A percentile compares a stretch with the other conserved stretches of the same genome.
phyloP scores from a whole-genome alignment of 768 basidiomycete genomes.

The Cystobasidium ongulense region DNA sequence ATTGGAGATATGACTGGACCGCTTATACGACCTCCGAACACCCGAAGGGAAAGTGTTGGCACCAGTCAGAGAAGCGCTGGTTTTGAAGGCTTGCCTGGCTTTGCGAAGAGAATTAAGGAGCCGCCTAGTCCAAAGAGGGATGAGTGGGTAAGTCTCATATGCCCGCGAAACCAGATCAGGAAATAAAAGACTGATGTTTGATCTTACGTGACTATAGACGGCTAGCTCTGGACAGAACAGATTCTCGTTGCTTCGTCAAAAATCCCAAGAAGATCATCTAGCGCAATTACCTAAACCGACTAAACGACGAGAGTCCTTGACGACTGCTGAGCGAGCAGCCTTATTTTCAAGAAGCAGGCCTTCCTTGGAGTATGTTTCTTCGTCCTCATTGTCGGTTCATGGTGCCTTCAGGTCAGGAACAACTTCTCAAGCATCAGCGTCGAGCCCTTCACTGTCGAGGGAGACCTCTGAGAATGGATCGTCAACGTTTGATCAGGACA shows the following conservation, averaged over 20 bases:
- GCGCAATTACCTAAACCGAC: slow-evolving; percentile 1
- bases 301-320: not conserved
- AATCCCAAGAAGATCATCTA: not conserved
- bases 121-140: not conserved
- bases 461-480: not conserved
- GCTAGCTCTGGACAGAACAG: not conserved
- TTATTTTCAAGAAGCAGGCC: not conserved
- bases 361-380: not conserved
- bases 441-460: not conserved
- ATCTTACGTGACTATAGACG: not conserved
- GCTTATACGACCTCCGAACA: not conserved
- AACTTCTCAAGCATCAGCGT: not conserved
- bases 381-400: not conserved
- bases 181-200: not conserved
- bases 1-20: not conserved
- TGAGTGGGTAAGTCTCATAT: not conserved
- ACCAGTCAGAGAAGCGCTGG: slow-evolving; percentile 13
- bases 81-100: slow-evolving; percentile 16
- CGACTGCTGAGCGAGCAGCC: slow-evolving; percentile 20
- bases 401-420: not conserved
- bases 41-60: not conserved
- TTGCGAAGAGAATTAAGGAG: not conserved
- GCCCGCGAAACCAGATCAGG: too few relatives aligned
- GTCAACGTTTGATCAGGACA: too few relatives aligned
- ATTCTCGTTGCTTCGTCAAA: not conserved